Conservation (phyloP, 1,139 yeast genomes). For the Scheffersomyces cryptocercus region DNA sequence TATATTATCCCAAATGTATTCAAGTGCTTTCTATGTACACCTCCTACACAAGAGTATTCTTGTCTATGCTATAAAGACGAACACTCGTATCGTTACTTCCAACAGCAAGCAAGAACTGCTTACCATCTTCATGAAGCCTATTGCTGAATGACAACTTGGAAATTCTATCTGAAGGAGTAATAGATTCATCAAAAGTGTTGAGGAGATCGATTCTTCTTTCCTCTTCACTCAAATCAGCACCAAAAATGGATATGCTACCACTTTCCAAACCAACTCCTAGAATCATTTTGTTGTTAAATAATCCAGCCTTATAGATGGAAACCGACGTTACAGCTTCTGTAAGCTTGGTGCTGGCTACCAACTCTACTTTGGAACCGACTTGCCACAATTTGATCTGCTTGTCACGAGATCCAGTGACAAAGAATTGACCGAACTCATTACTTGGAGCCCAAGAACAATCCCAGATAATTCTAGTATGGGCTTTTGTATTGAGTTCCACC, state of each 20-base stretch:
- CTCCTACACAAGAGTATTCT: background rate
- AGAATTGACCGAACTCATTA: constrained; percentile 32
- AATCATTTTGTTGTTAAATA: constrained; percentile 24
- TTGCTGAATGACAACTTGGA: constrained; percentile 59
- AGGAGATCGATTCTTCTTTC: constrained; percentile 4
- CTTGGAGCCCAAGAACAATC: constrained; percentile 83
- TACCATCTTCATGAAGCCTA: constrained; percentile 17
- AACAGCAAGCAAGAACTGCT: constrained; percentile 49
- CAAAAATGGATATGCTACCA: constrained; percentile 38
- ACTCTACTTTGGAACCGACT: constrained; percentile 26
- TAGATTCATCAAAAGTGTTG: constrained; percentile 18
- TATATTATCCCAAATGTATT: too few species aligned
- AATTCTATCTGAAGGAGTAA: constrained; percentile 63
- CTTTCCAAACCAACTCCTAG: constrained; percentile 75
- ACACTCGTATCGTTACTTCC: constrained; percentile 74
- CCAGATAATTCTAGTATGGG: constrained; percentile 93
- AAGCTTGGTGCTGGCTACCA: constrained; percentile 39
- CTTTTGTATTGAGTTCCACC: constrained; percentile 57
- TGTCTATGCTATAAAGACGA: constrained; percentile 49
- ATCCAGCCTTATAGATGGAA: constrained; percentile 43
- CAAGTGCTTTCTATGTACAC: too few species aligned
- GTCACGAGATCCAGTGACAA: constrained; percentile 89
- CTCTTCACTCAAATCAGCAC: constrained; percentile 29
- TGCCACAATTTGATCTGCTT: constrained; percentile 75
- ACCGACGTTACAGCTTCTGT: constrained; percentile 71